Evolutionary conservation across 768 basidiomycete genomes (phyloP).

Genomic region (Russula griseocarnosa): DNA sequence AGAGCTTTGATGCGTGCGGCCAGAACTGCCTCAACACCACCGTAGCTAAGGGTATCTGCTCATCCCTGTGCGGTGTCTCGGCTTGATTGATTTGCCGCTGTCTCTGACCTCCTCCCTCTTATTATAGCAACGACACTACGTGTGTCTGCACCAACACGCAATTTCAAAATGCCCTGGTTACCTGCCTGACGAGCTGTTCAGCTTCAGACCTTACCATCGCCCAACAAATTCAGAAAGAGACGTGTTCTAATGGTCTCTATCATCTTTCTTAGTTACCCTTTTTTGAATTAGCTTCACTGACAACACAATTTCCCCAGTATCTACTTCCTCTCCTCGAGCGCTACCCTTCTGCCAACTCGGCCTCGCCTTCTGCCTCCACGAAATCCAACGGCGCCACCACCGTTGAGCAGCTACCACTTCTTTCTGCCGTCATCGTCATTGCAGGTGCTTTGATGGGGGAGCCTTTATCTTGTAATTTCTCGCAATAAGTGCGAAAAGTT

Average conservation of each 20-base stretch:
- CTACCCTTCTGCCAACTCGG: not conserved
- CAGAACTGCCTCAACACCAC: not conserved
- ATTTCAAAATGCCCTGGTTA: slow-evolving; percentile 36
- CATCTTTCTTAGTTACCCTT: not conserved
- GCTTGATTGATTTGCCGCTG: not conserved
- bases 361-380: not conserved
- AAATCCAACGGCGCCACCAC: not conserved
- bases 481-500: not conserved
- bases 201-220: slow-evolving; percentile 34
- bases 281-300: not conserved
- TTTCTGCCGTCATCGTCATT: slow-evolving; percentile 1
- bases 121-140: slow-evolving; percentile 34
- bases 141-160: slow-evolving; percentile 40
- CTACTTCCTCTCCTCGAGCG: not conserved
- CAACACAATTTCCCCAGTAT: not conserved
- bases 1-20: slow-evolving; percentile 1
- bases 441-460: slow-evolving; percentile 4
- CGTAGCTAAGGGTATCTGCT: not conserved
- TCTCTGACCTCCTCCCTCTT: not conserved
- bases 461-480: slow-evolving; percentile 5
- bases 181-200: slow-evolving; percentile 41
- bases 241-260: slow-evolving; percentile 9
- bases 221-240: slow-evolving; percentile 36
- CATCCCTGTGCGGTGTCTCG: not conserved
- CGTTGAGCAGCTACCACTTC: slow-evolving; percentile 9